Conservation (phyloP, 306 rosid species). For the Vachellia pachyceras region DNA sequence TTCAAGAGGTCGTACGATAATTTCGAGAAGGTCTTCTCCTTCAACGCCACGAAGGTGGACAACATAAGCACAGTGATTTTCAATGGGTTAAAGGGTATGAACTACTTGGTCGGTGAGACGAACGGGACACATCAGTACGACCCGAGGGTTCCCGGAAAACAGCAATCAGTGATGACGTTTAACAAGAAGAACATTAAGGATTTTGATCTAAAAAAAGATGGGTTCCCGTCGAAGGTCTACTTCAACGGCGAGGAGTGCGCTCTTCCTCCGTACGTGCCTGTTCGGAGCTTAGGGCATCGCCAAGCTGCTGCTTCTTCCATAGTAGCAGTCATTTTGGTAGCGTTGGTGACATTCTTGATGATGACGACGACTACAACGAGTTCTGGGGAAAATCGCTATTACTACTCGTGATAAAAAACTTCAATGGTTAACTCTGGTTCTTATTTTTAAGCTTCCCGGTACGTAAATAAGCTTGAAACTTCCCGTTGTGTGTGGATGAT, state of each 20-base stretch:
- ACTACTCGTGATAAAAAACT: neutral
- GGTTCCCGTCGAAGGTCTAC: conserved; percentile 71
- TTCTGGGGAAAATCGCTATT: neutral
- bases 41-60: conserved; percentile 71
- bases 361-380: conserved; percentile 42
- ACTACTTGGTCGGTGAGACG: conserved; percentile 59
- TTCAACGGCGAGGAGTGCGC: conserved; percentile 89
- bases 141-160: conserved; percentile 85
- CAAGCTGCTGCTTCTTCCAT: conserved; percentile 28
- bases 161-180: conserved; percentile 76
- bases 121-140: conserved; percentile 50
- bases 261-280: conserved; percentile 61
- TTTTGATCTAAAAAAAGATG: conserved; percentile 58
- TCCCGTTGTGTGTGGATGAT: neutral
- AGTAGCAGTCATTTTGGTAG: conserved; percentile 39
- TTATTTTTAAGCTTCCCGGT: neutral
- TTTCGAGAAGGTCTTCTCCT: conserved; percentile 68
- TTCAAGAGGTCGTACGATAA: conserved; percentile 52
- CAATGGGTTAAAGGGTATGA: conserved; percentile 65
- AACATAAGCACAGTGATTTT: conserved; percentile 60
- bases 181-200: conserved; percentile 49
- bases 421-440: neutral
- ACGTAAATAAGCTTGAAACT: neutral
- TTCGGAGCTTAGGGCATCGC: conserved; percentile 32
- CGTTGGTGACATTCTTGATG: conserved; percentile 47